Conservation (phyloP, 371 early-diverging fungal genomes). For the Mortierella polycephala region DNA sequence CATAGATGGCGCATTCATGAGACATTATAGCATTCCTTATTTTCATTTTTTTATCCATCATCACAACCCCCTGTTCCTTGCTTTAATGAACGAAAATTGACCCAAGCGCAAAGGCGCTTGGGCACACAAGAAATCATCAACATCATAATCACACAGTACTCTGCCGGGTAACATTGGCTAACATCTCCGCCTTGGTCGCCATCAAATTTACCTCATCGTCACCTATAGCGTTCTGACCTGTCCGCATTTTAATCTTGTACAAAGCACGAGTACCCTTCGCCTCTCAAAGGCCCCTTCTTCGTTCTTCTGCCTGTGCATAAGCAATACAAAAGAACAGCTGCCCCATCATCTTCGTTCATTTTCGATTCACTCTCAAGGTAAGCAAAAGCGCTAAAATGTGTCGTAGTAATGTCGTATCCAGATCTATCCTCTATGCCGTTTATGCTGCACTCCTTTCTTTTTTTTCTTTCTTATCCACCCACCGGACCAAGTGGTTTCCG, state of each 20-base stretch:
- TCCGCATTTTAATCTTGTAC: background rate
- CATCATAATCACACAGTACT: background rate
- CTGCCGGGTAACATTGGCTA: too few species aligned
- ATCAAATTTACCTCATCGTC: background rate
- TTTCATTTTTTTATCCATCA: background rate
- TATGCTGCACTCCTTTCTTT: background rate
- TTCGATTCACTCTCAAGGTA: background rate
- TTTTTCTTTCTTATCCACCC: background rate
- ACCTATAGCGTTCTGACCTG: background rate
- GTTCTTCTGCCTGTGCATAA: background rate
- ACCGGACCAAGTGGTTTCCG: too few species aligned
- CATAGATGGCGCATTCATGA: too few species aligned
- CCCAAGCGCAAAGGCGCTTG: background rate
- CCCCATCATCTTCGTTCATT: background rate
- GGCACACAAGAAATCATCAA: background rate
- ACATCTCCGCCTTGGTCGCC: background rate
- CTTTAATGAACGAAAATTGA: background rate
- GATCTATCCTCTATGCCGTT: background rate
- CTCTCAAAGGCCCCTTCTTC: background rate
- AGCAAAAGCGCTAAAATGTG: background rate
- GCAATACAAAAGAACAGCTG: background rate
- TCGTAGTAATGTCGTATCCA: background rate
- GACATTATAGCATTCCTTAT: too few species aligned
- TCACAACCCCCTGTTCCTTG: constrained; percentile 2
- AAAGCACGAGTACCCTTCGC: background rate